These are phyloP conservation scores for Trametes meyenii DNA, from an alignment of 768 basidiomycete species.

Conservation along the genomic window DNA sequence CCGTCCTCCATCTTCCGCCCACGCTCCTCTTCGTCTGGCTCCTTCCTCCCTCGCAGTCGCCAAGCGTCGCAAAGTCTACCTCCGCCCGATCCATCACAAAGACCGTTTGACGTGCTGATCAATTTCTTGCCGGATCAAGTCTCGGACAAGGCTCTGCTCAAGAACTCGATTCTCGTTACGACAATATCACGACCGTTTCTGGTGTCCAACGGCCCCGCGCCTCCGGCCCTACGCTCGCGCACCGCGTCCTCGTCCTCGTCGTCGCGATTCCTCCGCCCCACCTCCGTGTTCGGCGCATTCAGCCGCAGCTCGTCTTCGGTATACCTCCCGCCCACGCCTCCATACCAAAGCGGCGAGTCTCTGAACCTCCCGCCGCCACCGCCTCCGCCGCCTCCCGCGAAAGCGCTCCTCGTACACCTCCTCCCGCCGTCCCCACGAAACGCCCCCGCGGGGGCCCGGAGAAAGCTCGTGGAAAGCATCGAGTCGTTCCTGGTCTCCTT, in stretches of 20 bases:
- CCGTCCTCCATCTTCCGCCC: constrained; percentile 17
- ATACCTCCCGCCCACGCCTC: constrained; percentile 15
- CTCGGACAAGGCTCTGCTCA: constrained; percentile 39
- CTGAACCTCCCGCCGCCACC: neutral
- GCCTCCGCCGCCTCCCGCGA: neutral
- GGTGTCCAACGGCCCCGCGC: constrained; percentile 18
- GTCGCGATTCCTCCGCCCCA: constrained; percentile 8
- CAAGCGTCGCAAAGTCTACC: constrained; percentile 25
- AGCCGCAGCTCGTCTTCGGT: constrained; percentile 19
- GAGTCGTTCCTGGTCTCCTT: constrained; percentile 44
- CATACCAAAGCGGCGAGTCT: constrained; percentile 21
- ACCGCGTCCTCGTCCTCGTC: constrained; percentile 13
- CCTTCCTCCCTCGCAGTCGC: constrained; percentile 14
- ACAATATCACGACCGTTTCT: constrained; percentile 43
- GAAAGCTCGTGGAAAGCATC: constrained; percentile 39
- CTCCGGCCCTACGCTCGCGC: constrained; percentile 1
- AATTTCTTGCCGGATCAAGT: constrained; percentile 39
- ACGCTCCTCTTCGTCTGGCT: constrained; percentile 14
- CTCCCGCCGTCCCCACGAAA: constrained; percentile 28
- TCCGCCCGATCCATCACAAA: constrained; percentile 35
- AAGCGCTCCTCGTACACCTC: constrained; percentile 37
- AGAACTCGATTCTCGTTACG: constrained; percentile 44
- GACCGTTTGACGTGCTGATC: constrained; percentile 43
- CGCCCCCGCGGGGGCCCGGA: constrained; percentile 24
- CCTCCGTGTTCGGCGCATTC: constrained; percentile 17